Evolutionary conservation across 192 early-diverging fungal species (phyloP).

Genomic region (Backusella liffmaniae): DNA sequence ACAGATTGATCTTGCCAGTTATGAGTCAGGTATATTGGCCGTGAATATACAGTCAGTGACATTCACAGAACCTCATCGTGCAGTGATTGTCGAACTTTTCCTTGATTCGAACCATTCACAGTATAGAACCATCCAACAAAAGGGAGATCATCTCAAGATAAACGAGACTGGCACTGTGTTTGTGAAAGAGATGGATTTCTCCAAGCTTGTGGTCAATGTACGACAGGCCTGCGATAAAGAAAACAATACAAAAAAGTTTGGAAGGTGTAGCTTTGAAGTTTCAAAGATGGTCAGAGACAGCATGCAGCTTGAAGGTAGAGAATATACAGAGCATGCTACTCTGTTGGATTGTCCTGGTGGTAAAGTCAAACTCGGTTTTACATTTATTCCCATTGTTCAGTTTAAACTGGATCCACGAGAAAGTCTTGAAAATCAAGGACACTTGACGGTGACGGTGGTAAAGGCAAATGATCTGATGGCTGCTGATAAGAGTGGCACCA

Average conservation of each 20-base stretch:
- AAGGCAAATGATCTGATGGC: slow-evolving; percentile 61
- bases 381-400: slow-evolving; percentile 42
- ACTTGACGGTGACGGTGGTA: slow-evolving; percentile 57
- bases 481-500: slow-evolving; percentile 68
- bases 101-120: slow-evolving; percentile 45
- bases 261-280: background rate
- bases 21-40: slow-evolving; percentile 52
- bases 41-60: slow-evolving; percentile 49
- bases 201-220: slow-evolving; percentile 41
- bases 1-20: slow-evolving; percentile 26
- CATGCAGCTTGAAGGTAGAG: background rate
- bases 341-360: slow-evolving; percentile 19
- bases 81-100: slow-evolving; percentile 41
- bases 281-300: background rate
- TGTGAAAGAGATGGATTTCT: slow-evolving; percentile 57
- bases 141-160: slow-evolving; percentile 25
- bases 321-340: slow-evolving; percentile 3
- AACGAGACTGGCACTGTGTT: slow-evolving; percentile 50
- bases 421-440: slow-evolving; percentile 61
- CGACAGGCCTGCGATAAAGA: slow-evolving; percentile 35
- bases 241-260: slow-evolving; percentile 26
- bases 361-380: slow-evolving; percentile 39
- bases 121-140: slow-evolving; percentile 37
- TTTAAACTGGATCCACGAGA: slow-evolving; percentile 48
- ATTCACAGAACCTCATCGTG: slow-evolving; percentile 11